Percentiles rank a stretch among this genome's conserved stretches.
Conservation (phyloP, 225 moss, liverwort and hornwort species). For the Physcomitrellopsis africana region DNA sequence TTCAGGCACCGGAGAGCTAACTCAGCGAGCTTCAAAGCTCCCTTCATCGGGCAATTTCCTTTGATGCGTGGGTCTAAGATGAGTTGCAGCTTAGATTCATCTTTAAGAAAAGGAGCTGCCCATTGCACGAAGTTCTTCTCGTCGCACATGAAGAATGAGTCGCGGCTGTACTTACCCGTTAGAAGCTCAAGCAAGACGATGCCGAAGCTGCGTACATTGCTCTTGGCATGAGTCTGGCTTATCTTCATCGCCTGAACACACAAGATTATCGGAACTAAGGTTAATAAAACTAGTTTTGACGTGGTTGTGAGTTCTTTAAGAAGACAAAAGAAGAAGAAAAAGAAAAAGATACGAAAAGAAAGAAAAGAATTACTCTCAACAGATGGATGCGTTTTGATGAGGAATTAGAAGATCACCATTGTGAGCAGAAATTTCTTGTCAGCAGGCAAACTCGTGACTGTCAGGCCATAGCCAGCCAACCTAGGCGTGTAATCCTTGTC, state of each 20-base stretch:
- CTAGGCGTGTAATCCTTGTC: slow-evolving; percentile 15
- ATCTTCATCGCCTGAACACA: slow-evolving; percentile 19
- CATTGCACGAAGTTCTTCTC: slow-evolving; percentile 33
- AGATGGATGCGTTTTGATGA: too few species aligned
- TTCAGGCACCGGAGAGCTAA: slow-evolving; percentile 19
- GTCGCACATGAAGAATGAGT: slow-evolving; percentile 2
- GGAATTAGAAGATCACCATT: neutral
- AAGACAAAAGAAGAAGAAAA: too few species aligned
- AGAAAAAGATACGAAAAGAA: too few species aligned
- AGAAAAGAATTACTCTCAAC: too few species aligned
- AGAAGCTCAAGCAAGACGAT: slow-evolving; percentile 33
- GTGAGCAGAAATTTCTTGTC: slow-evolving; percentile 16
- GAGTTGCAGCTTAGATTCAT: slow-evolving; percentile 10
- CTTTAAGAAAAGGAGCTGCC: slow-evolving; percentile 29
- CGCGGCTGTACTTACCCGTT: slow-evolving; percentile 31
- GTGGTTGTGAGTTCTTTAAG: too few species aligned
- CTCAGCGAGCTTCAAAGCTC: slow-evolving; percentile 15
- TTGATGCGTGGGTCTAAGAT: slow-evolving; percentile 31
- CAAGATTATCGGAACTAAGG: neutral
- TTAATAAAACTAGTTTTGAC: neutral
- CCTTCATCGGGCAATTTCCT: slow-evolving; percentile 11
- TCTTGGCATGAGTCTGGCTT: slow-evolving; percentile 33
- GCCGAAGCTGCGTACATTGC: slow-evolving; percentile 36
- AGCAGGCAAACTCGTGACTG: slow-evolving; percentile 9
- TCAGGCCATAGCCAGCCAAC: slow-evolving; percentile 34